Evolutionary conservation across 768 basidiomycete species (phyloP).

Genomic region (Suillus americanus): DNA sequence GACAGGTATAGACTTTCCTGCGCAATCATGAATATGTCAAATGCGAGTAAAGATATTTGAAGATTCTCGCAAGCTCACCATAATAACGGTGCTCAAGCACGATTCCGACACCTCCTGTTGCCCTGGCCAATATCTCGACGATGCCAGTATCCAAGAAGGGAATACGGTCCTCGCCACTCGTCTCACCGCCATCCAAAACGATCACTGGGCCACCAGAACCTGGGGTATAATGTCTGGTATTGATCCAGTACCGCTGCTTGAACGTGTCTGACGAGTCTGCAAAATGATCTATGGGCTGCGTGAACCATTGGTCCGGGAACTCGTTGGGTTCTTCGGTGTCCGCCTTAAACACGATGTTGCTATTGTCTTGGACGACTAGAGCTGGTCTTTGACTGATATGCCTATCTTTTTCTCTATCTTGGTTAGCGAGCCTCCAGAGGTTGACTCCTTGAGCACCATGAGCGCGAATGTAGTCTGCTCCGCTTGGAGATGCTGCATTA

Average conservation of each 20-base stretch:
- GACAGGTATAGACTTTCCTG: slow-evolving; percentile 77
- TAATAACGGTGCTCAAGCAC: slow-evolving; percentile 95
- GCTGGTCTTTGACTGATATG: slow-evolving; percentile 13
- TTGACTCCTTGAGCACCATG: slow-evolving; percentile 60
- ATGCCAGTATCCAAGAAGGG: slow-evolving; percentile 72
- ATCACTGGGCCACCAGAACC: slow-evolving; percentile 79
- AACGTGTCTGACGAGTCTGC: slow-evolving; percentile 60
- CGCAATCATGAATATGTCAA: background rate
- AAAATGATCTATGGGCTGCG: slow-evolving; percentile 87
- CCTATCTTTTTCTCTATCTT: slow-evolving; percentile 17
- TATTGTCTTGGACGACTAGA: slow-evolving; percentile 24
- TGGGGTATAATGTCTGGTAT: slow-evolving; percentile 73
- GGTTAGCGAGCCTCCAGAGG: slow-evolving; percentile 52
- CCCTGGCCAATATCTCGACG: slow-evolving; percentile 78
- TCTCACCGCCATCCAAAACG: slow-evolving; percentile 92
- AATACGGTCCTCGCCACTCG: slow-evolving; percentile 68
- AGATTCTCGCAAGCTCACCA: slow-evolving; percentile 40
- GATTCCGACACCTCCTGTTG: slow-evolving; percentile 85
- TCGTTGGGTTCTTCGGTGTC: slow-evolving; percentile 26
- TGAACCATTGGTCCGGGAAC: slow-evolving; percentile 68
- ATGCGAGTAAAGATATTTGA: background rate
- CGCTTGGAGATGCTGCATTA: slow-evolving; percentile 1
- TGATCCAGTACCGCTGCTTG: slow-evolving; percentile 91
- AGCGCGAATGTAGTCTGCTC: slow-evolving; percentile 1
- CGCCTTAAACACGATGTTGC: slow-evolving; percentile 12